Evolutionary conservation across 2,329 filamentous ascomycete genomes (phyloP).

Genomic region (Aspergillus sojae): DNA sequence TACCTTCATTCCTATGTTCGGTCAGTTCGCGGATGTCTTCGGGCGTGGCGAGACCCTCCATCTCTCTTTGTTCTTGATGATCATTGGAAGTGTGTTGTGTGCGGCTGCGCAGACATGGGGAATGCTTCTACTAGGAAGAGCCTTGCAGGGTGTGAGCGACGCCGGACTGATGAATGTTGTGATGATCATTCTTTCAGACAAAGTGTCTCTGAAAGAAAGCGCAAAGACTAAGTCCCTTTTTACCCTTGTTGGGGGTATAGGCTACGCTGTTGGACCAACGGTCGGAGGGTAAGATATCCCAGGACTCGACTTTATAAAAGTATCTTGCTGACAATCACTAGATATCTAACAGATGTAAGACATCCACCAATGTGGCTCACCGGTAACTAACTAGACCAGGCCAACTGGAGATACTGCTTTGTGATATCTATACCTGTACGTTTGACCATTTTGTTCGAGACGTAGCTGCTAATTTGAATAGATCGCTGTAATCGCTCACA

Average conservation of each 20-base stretch:
- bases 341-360: conserved; percentile 37
- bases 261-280: conserved; percentile 64
- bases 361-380: neutral
- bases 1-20: conserved; percentile 68
- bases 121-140: conserved; percentile 65
- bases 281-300: conserved; percentile 53
- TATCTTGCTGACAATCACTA: conserved; percentile 12
- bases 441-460: conserved; percentile 24
- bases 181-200: conserved; percentile 66
- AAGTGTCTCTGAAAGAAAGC: conserved; percentile 63
- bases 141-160: conserved; percentile 63
- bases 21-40: conserved; percentile 66
- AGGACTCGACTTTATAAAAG: neutral
- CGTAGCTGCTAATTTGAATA: conserved; percentile 30
- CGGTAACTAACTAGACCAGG: conserved; percentile 45
- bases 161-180: conserved; percentile 65
- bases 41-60: conserved; percentile 64
- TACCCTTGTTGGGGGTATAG: conserved; percentile 60
- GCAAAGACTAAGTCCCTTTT: conserved; percentile 66
- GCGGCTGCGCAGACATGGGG: conserved; percentile 60
- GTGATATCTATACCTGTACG: conserved; percentile 63
- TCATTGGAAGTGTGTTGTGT: conserved; percentile 64
- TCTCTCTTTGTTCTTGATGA: conserved; percentile 57
- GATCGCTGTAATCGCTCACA: conserved; percentile 54
- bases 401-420: conserved; percentile 69